A percentile compares a stretch with the other conserved stretches of the same genome.
Conservation (phyloP, 139 green algal genomes). For the Nannochloris sp. region DNA sequence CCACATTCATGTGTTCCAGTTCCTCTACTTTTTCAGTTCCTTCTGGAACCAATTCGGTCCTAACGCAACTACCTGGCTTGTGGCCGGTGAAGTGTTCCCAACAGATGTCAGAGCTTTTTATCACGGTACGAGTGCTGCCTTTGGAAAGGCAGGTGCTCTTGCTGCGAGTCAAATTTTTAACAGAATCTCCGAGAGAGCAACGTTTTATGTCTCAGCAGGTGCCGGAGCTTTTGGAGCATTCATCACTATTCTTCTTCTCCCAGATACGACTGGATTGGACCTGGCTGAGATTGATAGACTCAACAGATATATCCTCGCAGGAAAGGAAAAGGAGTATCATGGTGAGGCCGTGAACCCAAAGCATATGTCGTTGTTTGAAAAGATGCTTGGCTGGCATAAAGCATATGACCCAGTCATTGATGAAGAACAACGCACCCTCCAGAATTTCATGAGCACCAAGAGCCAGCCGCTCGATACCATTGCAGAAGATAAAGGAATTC, state of each 20-base stretch:
- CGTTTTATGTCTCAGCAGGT: constrained; percentile 39
- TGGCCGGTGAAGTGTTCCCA: constrained; percentile 57
- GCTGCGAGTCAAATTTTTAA: constrained; percentile 32
- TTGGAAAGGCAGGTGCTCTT: constrained; percentile 47
- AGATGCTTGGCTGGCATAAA: constrained; percentile 13
- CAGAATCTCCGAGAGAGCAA: constrained; percentile 8
- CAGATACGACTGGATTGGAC: constrained; percentile 46
- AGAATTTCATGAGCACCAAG: neutral
- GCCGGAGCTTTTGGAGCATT: constrained; percentile 30
- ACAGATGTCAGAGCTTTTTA: constrained; percentile 50
- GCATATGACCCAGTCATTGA: constrained; percentile 35
- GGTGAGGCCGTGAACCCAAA: constrained; percentile 52
- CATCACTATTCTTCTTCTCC: constrained; percentile 50
- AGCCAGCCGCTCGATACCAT: too few relatives aligned
- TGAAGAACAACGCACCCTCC: constrained; percentile 21
- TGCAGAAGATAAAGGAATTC: too few relatives aligned
- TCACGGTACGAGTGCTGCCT: constrained; percentile 46
- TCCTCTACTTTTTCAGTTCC: constrained; percentile 65
- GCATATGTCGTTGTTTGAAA: constrained; percentile 51
- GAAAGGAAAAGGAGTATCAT: constrained; percentile 19
- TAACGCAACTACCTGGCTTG: constrained; percentile 41
- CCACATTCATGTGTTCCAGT: constrained; percentile 40
- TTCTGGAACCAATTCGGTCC: constrained; percentile 71
- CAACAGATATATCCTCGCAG: constrained; percentile 22
- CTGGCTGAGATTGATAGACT: constrained; percentile 51